Base-by-base conservation (phyloP, 2,329 filamentous ascomycete genomes). In the Fusarium papillatum region DNA sequence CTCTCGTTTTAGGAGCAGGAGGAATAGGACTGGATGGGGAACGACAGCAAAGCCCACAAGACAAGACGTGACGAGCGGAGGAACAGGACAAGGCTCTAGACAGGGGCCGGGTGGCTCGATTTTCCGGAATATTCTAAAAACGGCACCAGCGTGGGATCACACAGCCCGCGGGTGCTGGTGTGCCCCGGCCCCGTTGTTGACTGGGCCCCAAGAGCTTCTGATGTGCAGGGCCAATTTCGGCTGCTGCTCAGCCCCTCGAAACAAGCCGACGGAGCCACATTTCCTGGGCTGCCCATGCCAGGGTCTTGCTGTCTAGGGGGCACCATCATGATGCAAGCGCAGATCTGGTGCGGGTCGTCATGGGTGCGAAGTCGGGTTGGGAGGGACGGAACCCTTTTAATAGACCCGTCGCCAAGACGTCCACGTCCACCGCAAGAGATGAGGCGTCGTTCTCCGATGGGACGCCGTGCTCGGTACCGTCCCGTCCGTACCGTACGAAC, bases 41-140 rank as follows among this genome's bases (percentile, higher is more conserved):
- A 24, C 46, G 29, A 46, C 46, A 53, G 34, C 34, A 14, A 29
- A 39, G 34, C 50, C 19, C 41, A 43, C 41, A 55, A 34, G 48
- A 26, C 14, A 55, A 34, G 48, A 26, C 14, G 31, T 36, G 48
- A 26, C 10, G 31, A 43, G 36, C n/a, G 41, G 63, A 38, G 48
- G 24, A 66, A 57, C 19, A 43, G 36, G 48, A 69, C 57, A 57
- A 70, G 62, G 41, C 50, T 64, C 63, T 48, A 29, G 46, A 64
- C 68, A 29, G 57, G 74, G 74, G 36, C 39, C 55, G 26, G 36
- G 64, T 72, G 59, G 68, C 68, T 69, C 68, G 68, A 69, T 76
- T 76, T 76, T 74, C 74, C 74, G 74, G 71, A 76, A 76, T 67
- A 59, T 76, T 76, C 74, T 76, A 72, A 74, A 75, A 76, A 76